Evolutionary conservation across 1,284 basidiomycete genomes (phyloP).

Genomic region (Ustilago vetiveriae): DNA sequence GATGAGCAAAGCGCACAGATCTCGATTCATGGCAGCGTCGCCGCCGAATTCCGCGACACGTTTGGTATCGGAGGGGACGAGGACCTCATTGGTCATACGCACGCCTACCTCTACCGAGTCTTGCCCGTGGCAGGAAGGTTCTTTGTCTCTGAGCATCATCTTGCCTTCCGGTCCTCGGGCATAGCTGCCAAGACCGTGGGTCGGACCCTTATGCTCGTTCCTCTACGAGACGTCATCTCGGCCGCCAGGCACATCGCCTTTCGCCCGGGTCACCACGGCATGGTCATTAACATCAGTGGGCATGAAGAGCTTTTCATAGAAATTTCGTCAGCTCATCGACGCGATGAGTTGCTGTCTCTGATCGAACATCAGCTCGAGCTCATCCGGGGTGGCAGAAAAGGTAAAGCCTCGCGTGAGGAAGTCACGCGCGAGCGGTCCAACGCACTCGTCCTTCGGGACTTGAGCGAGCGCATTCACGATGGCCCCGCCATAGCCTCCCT

Average conservation of each 20-base stretch:
- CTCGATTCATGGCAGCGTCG: slow-evolving; percentile 11
- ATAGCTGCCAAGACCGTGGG: slow-evolving; percentile 55
- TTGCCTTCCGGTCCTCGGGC: slow-evolving; percentile 60
- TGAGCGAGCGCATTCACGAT: slow-evolving; percentile 53
- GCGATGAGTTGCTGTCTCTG: slow-evolving; percentile 78
- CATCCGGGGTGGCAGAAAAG: slow-evolving; percentile 9
- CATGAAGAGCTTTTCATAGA: slow-evolving; percentile 97
- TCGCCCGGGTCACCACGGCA: slow-evolving; percentile 85
- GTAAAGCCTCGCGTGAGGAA: slow-evolving; percentile 16
- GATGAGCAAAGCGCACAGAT: slow-evolving; percentile 13
- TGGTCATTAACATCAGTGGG: slow-evolving; percentile 89
- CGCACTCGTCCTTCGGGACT: slow-evolving; percentile 52
- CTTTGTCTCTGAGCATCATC: slow-evolving; percentile 51
- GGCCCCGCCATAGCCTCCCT: slow-evolving; percentile 17
- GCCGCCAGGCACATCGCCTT: slow-evolving; percentile 86
- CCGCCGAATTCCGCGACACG: slow-evolving; percentile 39
- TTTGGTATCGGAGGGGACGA: slow-evolving; percentile 50
- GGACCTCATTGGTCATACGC: slow-evolving; percentile 39
- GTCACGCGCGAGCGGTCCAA: slow-evolving; percentile 38
- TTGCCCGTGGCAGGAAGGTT: slow-evolving; percentile 56
- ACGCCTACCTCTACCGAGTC: slow-evolving; percentile 54
- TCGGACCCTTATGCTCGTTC: slow-evolving; percentile 83
- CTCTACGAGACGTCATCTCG: slow-evolving; percentile 84
- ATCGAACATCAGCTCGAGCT: slow-evolving; percentile 75
- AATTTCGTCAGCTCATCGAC: slow-evolving; percentile 80